Percentiles rank a stretch among this genome's conserved stretches.
Conservation (phyloP, 441 rosid genomes). For the Biscutella laevigata region DNA sequence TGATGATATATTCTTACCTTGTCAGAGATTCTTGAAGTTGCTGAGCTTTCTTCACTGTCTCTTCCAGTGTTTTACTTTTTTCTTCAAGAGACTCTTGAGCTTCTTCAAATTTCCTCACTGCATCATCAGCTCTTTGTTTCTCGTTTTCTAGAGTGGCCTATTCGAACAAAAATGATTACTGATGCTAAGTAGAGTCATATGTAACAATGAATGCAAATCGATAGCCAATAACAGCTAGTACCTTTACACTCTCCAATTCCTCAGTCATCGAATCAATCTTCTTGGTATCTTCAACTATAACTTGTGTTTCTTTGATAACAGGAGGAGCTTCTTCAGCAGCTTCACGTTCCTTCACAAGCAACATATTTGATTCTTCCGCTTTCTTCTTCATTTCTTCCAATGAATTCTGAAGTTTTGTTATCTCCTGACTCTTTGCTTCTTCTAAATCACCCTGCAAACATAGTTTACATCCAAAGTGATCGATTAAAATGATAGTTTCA, state of each 20-base stretch:
- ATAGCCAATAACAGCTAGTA: slow-evolving; percentile 19
- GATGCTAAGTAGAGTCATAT: background rate
- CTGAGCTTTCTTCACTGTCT: slow-evolving; percentile 65
- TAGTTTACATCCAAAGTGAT: too few relatives aligned
- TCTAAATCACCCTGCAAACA: slow-evolving; percentile 70
- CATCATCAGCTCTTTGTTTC: slow-evolving; percentile 57
- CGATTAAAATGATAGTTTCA: too few relatives aligned
- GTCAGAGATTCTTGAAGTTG: slow-evolving; percentile 76
- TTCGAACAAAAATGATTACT: background rate
- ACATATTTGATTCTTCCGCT: slow-evolving; percentile 61
- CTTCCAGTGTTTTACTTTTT: slow-evolving; percentile 51
- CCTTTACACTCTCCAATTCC: slow-evolving; percentile 80
- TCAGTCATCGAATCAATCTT: slow-evolving; percentile 62
- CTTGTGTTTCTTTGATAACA: slow-evolving; percentile 75
- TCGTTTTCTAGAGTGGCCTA: slow-evolving; percentile 62
- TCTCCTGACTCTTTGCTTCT: slow-evolving; percentile 79
- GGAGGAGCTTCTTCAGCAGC: slow-evolving; percentile 88
- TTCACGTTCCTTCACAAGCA: slow-evolving; percentile 66
- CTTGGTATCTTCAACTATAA: slow-evolving; percentile 81
- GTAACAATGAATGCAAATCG: background rate
- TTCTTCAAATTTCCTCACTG: slow-evolving; percentile 56
- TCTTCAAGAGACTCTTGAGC: slow-evolving; percentile 48
- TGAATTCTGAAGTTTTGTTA: slow-evolving; percentile 53
- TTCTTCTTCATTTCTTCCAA: slow-evolving; percentile 69
- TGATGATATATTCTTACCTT: slow-evolving; percentile 37